Evolutionary conservation across 2,329 filamentous ascomycete species (phyloP), one percentile per base, ranked within the genome.

Genomic region (Claviceps digitariae): DNA sequence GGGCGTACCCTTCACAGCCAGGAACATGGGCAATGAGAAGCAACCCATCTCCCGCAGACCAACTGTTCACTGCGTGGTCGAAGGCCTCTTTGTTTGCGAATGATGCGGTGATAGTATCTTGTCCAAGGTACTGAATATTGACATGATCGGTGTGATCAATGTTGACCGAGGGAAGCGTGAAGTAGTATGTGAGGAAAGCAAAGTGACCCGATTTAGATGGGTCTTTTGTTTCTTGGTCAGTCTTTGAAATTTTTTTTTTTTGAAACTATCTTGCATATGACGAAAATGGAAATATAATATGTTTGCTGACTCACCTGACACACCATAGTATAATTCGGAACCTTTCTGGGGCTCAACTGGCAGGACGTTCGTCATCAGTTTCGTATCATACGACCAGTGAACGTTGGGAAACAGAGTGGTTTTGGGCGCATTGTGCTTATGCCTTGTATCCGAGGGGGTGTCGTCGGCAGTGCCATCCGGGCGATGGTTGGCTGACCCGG

Each of bases 111-210:
- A 62, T 48, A 1, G 54, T 55, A 1, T 52, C 31, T 0, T 45
- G 6, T 1, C 31, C n/a, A 31, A 55, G 45, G 17, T 61, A 58
- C 8, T 54, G 40, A 8, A 57, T 51, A 0, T 44, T 49, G 8
- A 63, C 43, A 23, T 62, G 57, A 3, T 61, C 59, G 43, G 54
- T 57, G 31, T 66, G 61, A 40, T 66, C 64, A 1, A 66, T 57
- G 54, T 65, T 64, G 46, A 66, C 63, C 0, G 64, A 65, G 1
- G 61, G 63, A 2, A 47, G 51, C 5, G 53, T 59, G 53, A 65
- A 64, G 48, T 57, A 56, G 54, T 64, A 64, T 10, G 54, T 62
- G 20, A 65, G 29, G 23, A 61, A 62, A 2, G 63, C 63, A 50
- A 57, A 64, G 49, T 61, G 56, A 4, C 61, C 61, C 9, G 57